These are phyloP conservation scores for Ilex aquifolium DNA, from an alignment of 257 asterid species.

Conservation along the genomic window DNA sequence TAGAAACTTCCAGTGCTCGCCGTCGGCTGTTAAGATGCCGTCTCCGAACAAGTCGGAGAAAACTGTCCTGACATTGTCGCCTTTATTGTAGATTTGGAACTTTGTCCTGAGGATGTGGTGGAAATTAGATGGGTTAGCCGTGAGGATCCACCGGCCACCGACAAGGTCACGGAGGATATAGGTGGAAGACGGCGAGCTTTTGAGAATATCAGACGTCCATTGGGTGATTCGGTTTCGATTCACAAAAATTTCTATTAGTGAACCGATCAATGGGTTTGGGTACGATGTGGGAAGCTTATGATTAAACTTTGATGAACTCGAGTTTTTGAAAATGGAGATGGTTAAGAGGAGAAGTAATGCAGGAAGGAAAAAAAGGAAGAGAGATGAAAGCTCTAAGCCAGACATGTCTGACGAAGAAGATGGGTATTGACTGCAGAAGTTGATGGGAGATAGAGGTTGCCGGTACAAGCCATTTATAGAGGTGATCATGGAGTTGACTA, in stretches of 20 bases:
- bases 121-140: not conserved
- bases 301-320: not conserved
- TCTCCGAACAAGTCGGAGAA: not conserved
- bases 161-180: conserved; percentile 31
- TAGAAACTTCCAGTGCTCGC: not conserved
- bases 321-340: not conserved
- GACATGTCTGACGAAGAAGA: too few species aligned
- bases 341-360: conserved; percentile 20
- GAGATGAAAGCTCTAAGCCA: not conserved
- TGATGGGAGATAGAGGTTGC: too few species aligned
- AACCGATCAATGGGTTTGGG: conserved; percentile 41
- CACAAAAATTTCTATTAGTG: conserved; percentile 23
- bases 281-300: conserved; percentile 30
- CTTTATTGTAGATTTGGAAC: not conserved
- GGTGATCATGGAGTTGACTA: too few species aligned
- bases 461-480: too few species aligned
- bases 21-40: not conserved
- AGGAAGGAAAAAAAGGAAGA: conserved; percentile 16
- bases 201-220: conserved; percentile 44
- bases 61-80: not conserved
- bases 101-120: not conserved
- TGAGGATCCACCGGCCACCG: not conserved
- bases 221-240: conserved; percentile 38
- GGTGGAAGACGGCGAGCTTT: conserved; percentile 35
- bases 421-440: too few species aligned